phyloP scores from a whole-genome alignment of 192 early-diverging fungal species.

The Powellomyces hirtus region DNA sequence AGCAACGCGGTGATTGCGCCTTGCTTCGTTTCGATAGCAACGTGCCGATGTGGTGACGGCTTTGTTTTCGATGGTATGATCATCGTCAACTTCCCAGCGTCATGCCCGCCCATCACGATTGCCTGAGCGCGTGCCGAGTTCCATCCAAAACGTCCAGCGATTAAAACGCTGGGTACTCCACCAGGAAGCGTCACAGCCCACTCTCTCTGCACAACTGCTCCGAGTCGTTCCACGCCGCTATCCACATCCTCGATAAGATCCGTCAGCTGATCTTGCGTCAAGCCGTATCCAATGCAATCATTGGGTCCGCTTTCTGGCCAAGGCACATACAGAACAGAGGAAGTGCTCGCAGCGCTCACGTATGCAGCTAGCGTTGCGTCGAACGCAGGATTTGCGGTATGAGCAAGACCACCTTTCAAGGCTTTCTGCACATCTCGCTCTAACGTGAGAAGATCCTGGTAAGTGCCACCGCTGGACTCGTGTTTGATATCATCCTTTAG shows the following conservation, averaged over 20 bases:
- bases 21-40: background rate
- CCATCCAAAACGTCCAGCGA: background rate
- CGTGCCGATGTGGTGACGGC: background rate
- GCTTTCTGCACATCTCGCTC: no score
- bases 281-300: background rate
- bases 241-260: background rate
- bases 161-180: background rate
- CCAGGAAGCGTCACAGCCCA: background rate
- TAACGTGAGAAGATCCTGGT: no score
- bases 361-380: background rate
- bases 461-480: no score
- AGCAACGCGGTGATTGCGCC: background rate
- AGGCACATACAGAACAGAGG: background rate
- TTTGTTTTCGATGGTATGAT: background rate
- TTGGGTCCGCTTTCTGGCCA: background rate
- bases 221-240: background rate
- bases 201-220: background rate
- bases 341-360: background rate
- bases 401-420: no score
- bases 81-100: background rate
- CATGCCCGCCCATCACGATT: background rate
- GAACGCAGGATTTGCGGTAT: no score
- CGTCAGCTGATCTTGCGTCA: background rate
- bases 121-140: background rate
- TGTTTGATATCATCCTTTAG: no score